phyloP scores from a whole-genome alignment of 192 early-diverging fungal genomes.

The Backusella macrospora region DNA sequence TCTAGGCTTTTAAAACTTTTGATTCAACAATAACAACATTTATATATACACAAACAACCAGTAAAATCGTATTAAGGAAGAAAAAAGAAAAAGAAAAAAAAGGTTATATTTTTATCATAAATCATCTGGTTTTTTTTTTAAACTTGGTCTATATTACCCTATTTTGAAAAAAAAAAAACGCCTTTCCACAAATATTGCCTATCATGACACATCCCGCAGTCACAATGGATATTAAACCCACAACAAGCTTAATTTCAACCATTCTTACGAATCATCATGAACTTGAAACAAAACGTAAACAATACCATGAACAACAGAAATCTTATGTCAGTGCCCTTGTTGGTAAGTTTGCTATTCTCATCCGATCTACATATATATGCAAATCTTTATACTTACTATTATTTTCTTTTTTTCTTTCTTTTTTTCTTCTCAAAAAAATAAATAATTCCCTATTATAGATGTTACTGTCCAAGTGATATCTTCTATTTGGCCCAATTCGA shows the following conservation, averaged over 20 bases:
- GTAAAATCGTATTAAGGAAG: not conserved
- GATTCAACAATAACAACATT: not conserved
- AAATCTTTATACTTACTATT: not conserved
- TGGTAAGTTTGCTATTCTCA: slow-evolving; percentile 13
- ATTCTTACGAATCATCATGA: slow-evolving; percentile 20
- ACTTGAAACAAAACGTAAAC: slow-evolving; percentile 21
- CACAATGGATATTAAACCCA: not conserved
- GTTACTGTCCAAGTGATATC: slow-evolving; percentile 57
- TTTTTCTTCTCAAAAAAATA: too few species aligned
- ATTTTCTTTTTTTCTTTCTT: too few species aligned
- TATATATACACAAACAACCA: not conserved
- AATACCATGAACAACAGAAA: slow-evolving; percentile 22
- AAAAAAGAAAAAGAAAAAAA: slow-evolving; percentile 8
- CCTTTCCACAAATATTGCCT: slow-evolving; percentile 14
- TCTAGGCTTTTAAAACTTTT: not conserved
- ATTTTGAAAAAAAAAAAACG: slow-evolving; percentile 11
- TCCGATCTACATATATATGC: too few species aligned
- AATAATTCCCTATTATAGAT: slow-evolving; percentile 30
- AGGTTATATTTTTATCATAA: not conserved
- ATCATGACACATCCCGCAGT: slow-evolving; percentile 17
- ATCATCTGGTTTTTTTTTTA: not conserved
- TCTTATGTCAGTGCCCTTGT: slow-evolving; percentile 22
- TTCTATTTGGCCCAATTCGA: slow-evolving; percentile 52
- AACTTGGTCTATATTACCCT: not conserved
- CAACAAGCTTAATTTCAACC: slow-evolving; percentile 8